Percentiles rank a stretch among this genome's conserved stretches.
Evolutionary conservation across 2,329 filamentous ascomycete species (phyloP).

Genomic region (Pezicula neosporulosa): DNA sequence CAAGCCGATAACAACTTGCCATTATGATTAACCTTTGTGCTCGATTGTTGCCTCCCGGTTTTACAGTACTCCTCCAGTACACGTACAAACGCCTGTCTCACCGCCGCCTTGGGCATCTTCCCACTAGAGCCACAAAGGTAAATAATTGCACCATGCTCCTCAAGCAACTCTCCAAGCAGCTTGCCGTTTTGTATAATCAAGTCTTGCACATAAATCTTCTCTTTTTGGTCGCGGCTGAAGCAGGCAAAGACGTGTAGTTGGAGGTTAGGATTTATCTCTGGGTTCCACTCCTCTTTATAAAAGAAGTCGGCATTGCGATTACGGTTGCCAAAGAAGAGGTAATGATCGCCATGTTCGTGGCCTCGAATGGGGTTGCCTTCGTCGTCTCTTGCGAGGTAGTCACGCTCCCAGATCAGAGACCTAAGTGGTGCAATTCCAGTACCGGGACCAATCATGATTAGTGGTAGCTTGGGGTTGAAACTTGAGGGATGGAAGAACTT

Average conservation of each 20-base stretch:
- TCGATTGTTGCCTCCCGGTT: too few relatives aligned
- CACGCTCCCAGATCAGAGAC: constrained; percentile 75
- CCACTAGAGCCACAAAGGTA: constrained; percentile 59
- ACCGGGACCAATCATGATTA: constrained; percentile 78
- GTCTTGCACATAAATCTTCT: constrained; percentile 64
- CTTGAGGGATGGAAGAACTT: constrained; percentile 41
- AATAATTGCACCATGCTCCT: constrained; percentile 47
- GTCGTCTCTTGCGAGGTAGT: constrained; percentile 7
- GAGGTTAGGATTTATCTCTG: constrained; percentile 32
- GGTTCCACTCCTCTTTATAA: constrained; percentile 72
- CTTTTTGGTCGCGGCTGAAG: constrained; percentile 66
- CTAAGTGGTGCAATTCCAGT: constrained; percentile 86
- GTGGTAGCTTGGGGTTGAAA: constrained; percentile 39
- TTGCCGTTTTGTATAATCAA: constrained; percentile 25
- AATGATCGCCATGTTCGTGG: constrained; percentile 23
- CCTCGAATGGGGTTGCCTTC: constrained; percentile 23
- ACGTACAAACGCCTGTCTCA: constrained; percentile 64
- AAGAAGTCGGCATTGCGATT: constrained; percentile 75
- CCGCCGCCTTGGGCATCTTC: constrained; percentile 67
- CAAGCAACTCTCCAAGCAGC: constrained; percentile 43
- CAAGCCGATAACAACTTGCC: too few relatives aligned
- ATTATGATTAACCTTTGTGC: too few relatives aligned
- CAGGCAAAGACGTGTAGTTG: constrained; percentile 56
- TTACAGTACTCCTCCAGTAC: constrained; percentile 38
- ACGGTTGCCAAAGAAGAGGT: constrained; percentile 84